Percentiles rank a stretch among this genome's conserved stretches.
phyloP scores from a whole-genome alignment of 805 yeast genomes.

The Groenewaldozyma salmanticensis region DNA sequence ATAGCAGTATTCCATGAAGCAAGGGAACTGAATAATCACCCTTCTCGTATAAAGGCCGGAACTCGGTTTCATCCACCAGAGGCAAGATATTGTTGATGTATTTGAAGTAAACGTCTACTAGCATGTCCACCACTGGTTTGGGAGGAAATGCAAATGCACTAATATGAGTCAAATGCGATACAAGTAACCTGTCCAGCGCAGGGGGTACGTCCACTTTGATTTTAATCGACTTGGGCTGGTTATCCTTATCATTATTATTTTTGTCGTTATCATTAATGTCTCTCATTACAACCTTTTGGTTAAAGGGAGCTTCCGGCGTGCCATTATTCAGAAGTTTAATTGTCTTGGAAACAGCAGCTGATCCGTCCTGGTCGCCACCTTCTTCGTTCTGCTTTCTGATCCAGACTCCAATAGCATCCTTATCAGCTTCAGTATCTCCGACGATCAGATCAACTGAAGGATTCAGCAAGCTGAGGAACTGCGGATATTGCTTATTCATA shows the following conservation, averaged over 20 bases:
- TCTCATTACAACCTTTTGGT: too few species aligned
- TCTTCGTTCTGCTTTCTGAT: slow-evolving; percentile 5
- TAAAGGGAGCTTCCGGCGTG: too few species aligned
- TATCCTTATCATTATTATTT: background rate
- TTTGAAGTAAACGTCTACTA: slow-evolving; percentile 30
- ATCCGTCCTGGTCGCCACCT: background rate
- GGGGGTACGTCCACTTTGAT: slow-evolving; percentile 5
- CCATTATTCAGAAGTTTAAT: too few species aligned
- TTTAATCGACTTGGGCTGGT: background rate
- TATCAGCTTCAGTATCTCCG: slow-evolving; percentile 14
- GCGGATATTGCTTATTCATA: background rate
- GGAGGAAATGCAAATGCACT: slow-evolving; percentile 29
- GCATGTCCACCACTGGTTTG: slow-evolving; percentile 17
- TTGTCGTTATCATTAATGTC: too few species aligned
- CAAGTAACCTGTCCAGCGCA: slow-evolving; percentile 5
- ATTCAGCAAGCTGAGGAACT: slow-evolving; percentile 16
- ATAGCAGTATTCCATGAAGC: slow-evolving; percentile 31
- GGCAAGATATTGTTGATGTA: slow-evolving; percentile 33
- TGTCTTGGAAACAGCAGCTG: background rate
- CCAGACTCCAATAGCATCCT: slow-evolving; percentile 18
- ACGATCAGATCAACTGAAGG: slow-evolving; percentile 17
- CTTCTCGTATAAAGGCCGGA: slow-evolving; percentile 25
- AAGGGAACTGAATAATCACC: slow-evolving; percentile 29
- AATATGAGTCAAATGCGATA: slow-evolving; percentile 16
- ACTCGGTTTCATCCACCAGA: slow-evolving; percentile 30